Base-by-base conservation (phyloP, 805 yeast genomes). In the Wickerhamiella hasegawae region DNA sequence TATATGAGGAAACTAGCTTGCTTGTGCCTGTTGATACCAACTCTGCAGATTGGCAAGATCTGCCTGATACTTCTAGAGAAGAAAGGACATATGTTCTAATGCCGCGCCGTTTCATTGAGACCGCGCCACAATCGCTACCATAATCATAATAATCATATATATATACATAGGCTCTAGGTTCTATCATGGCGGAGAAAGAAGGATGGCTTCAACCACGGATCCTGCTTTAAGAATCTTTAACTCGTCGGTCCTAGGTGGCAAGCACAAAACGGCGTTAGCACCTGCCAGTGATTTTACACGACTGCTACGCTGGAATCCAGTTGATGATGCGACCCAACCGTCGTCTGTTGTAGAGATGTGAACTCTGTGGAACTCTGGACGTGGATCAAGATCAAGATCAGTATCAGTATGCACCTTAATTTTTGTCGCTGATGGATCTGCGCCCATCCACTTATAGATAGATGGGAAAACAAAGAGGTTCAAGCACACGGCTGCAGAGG, bases 361-460 rank as follows among this genome's bases (percentile, higher is more conserved):
- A 2, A 60, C 73, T 15, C 75, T 45, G 34, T 68, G 73, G 45
- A 63, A 69, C 39, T 69, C 74, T 1, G 71, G 70, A 16, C 75
- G 47, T 4, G 68, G 58, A 42, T 69, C 75, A 5, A 69, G 52
- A 24, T 38, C 50, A 5, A 57, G 49, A 10, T 53, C 59, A 4
- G 41, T 36, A 1, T 44, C 44, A 18, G 68, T 37, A 16, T 43
- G 44, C 3, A 61, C 70, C 24, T 51, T 48, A n/a, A 66, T 45
- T 1, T 65, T 59, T 5, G 53, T 42, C n/a, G 39, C 30, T 36
- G 35, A 3, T 12, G 39, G 32, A 6, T 36, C 32, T 3, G 45
- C 24, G 0, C 69, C 69, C n/a, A 59, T 49, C 40, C 52, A 53
- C 39, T 56, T 50, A 26, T 61, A 43, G 20, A 67, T 29, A 3